Conservation (phyloP, 306 rosid genomes). For the Psophocarpus tetragonolobus region DNA sequence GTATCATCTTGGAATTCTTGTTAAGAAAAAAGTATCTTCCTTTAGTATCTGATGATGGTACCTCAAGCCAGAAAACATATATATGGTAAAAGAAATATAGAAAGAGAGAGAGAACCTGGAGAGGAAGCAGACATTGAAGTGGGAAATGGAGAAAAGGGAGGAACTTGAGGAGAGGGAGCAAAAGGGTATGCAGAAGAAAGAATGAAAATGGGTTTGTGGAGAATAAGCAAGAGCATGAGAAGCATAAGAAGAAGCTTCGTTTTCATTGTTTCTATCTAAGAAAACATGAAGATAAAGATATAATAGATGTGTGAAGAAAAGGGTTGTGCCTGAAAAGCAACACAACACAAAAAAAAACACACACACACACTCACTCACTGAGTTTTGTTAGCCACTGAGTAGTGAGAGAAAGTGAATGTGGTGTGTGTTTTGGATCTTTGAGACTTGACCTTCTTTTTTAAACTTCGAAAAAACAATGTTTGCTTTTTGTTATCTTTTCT, state of each 20-base stretch:
- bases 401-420: constrained; percentile 16
- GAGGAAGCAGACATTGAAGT: constrained; percentile 61
- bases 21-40: background rate
- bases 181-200: constrained; percentile 44
- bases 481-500: constrained; percentile 10
- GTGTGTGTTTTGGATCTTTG: constrained; percentile 34
- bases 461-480: background rate
- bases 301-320: background rate
- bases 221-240: constrained; percentile 40
- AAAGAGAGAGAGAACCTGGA: constrained; percentile 51
- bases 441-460: background rate
- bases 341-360: background rate
- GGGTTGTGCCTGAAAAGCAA: constrained; percentile 30
- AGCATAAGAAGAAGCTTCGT: constrained; percentile 48
- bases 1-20: too few species aligned
- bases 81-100: background rate
- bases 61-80: background rate
- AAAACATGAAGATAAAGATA: constrained; percentile 42
- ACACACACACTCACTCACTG: background rate
- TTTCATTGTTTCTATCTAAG: constrained; percentile 38
- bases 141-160: constrained; percentile 48
- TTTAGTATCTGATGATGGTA: background rate
- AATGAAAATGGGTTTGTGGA: constrained; percentile 48
- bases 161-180: constrained; percentile 46
- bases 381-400: constrained; percentile 10